phyloP scores from a whole-genome alignment of 176 grass and related monocot species.

The Avena eriantha region DNA sequence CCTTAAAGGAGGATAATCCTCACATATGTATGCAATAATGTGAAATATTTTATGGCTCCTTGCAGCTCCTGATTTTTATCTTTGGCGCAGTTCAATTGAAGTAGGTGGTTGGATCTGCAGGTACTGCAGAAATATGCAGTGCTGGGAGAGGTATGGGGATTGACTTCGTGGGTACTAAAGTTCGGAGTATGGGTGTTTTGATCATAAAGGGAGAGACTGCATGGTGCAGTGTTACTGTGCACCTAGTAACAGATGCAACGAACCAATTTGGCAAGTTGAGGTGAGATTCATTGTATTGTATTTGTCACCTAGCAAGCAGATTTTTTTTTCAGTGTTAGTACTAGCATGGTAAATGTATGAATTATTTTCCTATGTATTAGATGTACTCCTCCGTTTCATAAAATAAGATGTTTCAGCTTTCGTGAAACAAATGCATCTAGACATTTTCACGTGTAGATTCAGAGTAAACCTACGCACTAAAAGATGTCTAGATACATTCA shows the following conservation, averaged over 20 bases:
- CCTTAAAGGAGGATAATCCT: constrained; percentile 21
- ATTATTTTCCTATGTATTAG: not conserved
- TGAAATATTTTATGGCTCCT: constrained; percentile 7
- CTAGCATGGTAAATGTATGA: not conserved
- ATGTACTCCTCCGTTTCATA: too few relatives aligned
- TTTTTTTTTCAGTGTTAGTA: not conserved
- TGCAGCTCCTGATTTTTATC: not conserved
- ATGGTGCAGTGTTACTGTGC: not conserved
- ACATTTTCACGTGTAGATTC: too few relatives aligned
- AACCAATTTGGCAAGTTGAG: constrained; percentile 26
- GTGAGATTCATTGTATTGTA: not conserved
- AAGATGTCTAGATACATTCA: too few relatives aligned
- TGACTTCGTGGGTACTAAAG: constrained; percentile 28
- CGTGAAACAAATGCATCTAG: too few relatives aligned
- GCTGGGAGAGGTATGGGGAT: constrained; percentile 30
- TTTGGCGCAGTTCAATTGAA: constrained; percentile 26
- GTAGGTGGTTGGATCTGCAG: constrained; percentile 52
- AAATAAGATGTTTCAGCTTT: too few relatives aligned
- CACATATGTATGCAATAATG: constrained; percentile 27
- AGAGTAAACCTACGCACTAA: too few relatives aligned
- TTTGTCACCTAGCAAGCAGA: not conserved
- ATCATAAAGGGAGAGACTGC: constrained; percentile 24
- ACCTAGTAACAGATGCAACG: not conserved
- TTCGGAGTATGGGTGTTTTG: constrained; percentile 33
- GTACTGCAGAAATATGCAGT: not conserved